A percentile compares a stretch with the other conserved stretches of the same genome.
Evolutionary conservation across 257 asterid species (phyloP).

Genomic region (Forsythia suspensa): DNA sequence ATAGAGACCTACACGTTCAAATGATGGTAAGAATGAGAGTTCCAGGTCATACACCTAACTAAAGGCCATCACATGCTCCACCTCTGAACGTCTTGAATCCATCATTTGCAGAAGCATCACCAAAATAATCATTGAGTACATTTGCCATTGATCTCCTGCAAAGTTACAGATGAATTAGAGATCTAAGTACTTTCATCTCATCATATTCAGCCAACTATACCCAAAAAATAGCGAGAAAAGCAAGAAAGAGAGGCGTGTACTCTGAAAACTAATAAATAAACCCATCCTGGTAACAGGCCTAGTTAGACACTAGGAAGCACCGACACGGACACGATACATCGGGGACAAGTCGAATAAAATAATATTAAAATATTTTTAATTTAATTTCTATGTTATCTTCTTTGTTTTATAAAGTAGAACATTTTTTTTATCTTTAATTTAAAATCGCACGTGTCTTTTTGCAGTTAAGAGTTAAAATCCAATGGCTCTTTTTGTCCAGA

Average conservation of each 20-base stretch:
- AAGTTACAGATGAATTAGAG: background rate
- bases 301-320: background rate
- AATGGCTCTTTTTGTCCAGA: background rate
- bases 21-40: constrained; percentile 18
- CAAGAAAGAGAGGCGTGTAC: background rate
- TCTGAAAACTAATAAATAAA: background rate
- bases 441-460: background rate
- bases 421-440: too few relatives aligned
- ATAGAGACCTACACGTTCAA: constrained; percentile 9
- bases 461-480: background rate
- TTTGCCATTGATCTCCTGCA: constrained; percentile 10
- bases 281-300: background rate
- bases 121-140: background rate
- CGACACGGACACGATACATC: background rate
- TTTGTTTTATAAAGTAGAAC: background rate
- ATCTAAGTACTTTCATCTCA: background rate
- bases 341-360: too few relatives aligned
- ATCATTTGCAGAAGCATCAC: background rate
- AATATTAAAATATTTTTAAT: too few relatives aligned
- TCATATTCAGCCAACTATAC: background rate
- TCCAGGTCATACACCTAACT: constrained; percentile 10
- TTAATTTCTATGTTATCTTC: too few relatives aligned
- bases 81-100: background rate
- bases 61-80: constrained; percentile 6
- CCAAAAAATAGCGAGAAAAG: background rate